Evolutionary conservation across 78 protist genomes (phyloP), one percentile per base, ranked within the genome.

Genomic region (Dictyostelium brefeldianum): DNA sequence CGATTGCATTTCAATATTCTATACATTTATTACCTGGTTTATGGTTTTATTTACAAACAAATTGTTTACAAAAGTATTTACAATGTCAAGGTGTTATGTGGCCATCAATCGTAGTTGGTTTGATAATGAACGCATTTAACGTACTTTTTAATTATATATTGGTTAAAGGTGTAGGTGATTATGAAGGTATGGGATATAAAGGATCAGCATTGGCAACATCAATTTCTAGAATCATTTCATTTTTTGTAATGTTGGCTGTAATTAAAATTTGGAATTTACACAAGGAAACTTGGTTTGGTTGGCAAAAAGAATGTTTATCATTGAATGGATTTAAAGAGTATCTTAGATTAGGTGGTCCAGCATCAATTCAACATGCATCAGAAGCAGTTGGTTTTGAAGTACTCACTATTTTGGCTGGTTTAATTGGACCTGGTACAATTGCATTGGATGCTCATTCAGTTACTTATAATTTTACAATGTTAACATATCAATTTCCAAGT

Each of bases 21-120:
- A 31, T 87, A 54, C 47, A 20, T 80, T 25, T 80, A 50, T 27
- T 87, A 43, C 93, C 93, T 18, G 93, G 93, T 10, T 48, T 87
- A 8, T 87, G 93, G 93, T 87, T 87, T 51, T 18, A 27, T 15
- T 48, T 47, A 27, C 51, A 59, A 67, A 53, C 78, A 10, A 77
- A 43, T 64, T 22, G 36, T 29, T 46, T 87, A 31, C 93, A 87
- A 77, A 87, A 87, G 50, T 87, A 87, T 87, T 47, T 87, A 65
- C 93, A 87, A 43, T 81, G 93, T 12, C 93, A 87, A 50, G 84
- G 84, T n/a, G 48, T 78, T 10, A 87, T 87, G 93, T 75, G 81
- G 93, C 93, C 93, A 18, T 87, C 93, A 1, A 87, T 87, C 50
- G 71, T 62, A 0, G 53, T 73, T 64, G 93, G 93, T 77, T 17